phyloP scores from a whole-genome alignment of 495 filamentous ascomycete species.

The Geoglossum glabrum region DNA sequence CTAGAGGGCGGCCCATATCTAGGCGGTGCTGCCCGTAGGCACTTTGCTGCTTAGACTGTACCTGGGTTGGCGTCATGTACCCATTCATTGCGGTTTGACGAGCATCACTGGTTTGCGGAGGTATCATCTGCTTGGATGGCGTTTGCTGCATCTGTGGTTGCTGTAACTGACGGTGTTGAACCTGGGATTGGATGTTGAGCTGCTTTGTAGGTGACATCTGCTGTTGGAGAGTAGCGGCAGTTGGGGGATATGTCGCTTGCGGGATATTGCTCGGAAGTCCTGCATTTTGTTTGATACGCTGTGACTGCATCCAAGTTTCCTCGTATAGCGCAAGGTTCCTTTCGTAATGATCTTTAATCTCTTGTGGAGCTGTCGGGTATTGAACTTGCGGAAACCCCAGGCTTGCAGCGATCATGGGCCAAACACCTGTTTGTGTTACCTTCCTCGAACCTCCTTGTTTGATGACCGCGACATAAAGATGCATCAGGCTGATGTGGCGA shows the following conservation, averaged over 20 bases:
- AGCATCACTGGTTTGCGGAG: slow-evolving; percentile 10
- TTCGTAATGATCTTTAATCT: slow-evolving; percentile 53
- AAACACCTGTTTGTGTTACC: slow-evolving; percentile 43
- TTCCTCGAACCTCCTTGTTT: slow-evolving; percentile 62
- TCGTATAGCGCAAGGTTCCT: slow-evolving; percentile 57
- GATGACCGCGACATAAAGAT: slow-evolving; percentile 55
- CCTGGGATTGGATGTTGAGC: slow-evolving; percentile 15
- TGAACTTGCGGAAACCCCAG: slow-evolving; percentile 48
- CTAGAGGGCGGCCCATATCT: not conserved
- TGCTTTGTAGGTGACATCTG: slow-evolving; percentile 23
- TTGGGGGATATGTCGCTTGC: slow-evolving; percentile 12
- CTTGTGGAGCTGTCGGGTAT: slow-evolving; percentile 39
- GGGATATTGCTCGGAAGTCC: slow-evolving; percentile 29
- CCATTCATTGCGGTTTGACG: not conserved
- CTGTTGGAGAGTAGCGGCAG: slow-evolving; percentile 10
- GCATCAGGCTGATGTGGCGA: slow-evolving; percentile 46
- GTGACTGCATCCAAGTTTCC: slow-evolving; percentile 39
- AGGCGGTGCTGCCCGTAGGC: slow-evolving; percentile 9
- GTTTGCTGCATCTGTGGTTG: slow-evolving; percentile 15
- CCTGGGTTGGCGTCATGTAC: not conserved
- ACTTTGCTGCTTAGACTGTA: slow-evolving; percentile 8
- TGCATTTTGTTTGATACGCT: slow-evolving; percentile 35
- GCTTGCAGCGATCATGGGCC: slow-evolving; percentile 47
- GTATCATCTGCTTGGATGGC: slow-evolving; percentile 12
- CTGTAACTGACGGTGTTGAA: slow-evolving; percentile 26